Evolutionary conservation across 1,284 basidiomycete genomes (phyloP).

Genomic region (Ganoderma boninense): DNA sequence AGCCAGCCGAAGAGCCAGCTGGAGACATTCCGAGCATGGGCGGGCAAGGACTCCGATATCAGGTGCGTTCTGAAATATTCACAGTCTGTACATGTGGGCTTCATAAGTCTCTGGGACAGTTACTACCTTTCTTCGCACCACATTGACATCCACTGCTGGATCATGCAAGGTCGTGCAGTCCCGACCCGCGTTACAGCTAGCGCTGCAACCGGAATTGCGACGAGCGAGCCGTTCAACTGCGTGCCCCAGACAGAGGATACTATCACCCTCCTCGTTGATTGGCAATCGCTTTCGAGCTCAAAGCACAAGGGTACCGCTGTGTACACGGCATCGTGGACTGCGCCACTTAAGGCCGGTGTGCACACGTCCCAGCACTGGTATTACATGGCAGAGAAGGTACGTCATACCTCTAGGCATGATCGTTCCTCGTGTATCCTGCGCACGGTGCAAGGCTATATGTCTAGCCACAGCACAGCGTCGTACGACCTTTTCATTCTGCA

Average conservation of each 20-base stretch:
- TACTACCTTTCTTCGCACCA: conserved; percentile 97
- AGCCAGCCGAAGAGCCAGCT: conserved; percentile 95
- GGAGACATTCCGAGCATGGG: conserved; percentile 94
- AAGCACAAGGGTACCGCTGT: conserved; percentile 83
- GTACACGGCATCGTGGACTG: conserved; percentile 93
- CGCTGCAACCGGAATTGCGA: conserved; percentile 90
- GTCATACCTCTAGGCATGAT: conserved; percentile 20
- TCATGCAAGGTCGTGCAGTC: conserved; percentile 80
- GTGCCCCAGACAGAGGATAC: conserved; percentile 90
- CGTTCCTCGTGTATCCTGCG: neutral
- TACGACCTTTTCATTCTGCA: neutral
- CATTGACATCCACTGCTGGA: conserved; percentile 93
- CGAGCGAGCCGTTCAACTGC: conserved; percentile 85
- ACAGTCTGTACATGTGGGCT: neutral
- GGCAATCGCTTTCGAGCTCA: conserved; percentile 79
- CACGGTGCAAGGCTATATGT: neutral
- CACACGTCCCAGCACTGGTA: conserved; percentile 95
- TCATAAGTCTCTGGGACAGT: conserved; percentile 44
- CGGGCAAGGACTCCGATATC: conserved; percentile 92
- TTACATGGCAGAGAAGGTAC: conserved; percentile 90
- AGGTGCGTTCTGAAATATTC: conserved; percentile 51
- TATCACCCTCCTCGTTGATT: conserved; percentile 93
- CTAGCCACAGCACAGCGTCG: neutral
- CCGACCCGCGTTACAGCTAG: conserved; percentile 90
- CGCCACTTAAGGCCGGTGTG: conserved; percentile 78